These are phyloP conservation scores for Citrus mangshanensis DNA, from an alignment of 345 rosid species.

Conservation along the genomic window DNA sequence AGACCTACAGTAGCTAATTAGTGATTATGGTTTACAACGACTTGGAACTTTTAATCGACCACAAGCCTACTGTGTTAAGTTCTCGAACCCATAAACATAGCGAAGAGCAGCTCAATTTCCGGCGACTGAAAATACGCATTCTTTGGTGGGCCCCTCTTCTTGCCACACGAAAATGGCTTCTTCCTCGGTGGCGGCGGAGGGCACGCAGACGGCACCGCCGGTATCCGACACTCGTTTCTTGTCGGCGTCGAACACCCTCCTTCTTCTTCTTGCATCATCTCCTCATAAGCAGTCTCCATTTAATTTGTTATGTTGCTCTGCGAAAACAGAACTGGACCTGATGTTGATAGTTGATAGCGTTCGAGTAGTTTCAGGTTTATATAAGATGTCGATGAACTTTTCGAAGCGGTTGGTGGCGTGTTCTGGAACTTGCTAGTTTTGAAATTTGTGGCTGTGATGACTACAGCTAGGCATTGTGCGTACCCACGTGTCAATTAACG, in stretches of 20 bases:
- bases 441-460: slow-evolving; percentile 4
- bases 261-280: not conserved
- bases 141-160: slow-evolving; percentile 25
- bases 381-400: not conserved
- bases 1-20: no score
- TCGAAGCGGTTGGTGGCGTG: not conserved
- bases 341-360: no score
- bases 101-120: slow-evolving; percentile 32
- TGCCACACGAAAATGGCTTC: slow-evolving; percentile 20
- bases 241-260: slow-evolving; percentile 34
- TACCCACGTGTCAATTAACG: not conserved
- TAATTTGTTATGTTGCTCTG: not conserved
- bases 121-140: slow-evolving; percentile 32
- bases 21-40: no score
- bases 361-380: not conserved
- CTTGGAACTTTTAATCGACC: not conserved
- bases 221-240: slow-evolving; percentile 25
- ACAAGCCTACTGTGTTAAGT: not conserved
- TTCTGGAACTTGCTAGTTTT: slow-evolving; percentile 19
- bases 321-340: not conserved
- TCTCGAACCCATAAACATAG: not conserved
- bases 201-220: slow-evolving; percentile 10
- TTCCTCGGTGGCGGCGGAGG: slow-evolving; percentile 41
- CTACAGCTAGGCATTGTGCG: slow-evolving; percentile 3
- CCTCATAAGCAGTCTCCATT: not conserved